Evolutionary conservation across 495 filamentous ascomycete genomes (phyloP).

Genomic region (Penicillium desertorum): DNA sequence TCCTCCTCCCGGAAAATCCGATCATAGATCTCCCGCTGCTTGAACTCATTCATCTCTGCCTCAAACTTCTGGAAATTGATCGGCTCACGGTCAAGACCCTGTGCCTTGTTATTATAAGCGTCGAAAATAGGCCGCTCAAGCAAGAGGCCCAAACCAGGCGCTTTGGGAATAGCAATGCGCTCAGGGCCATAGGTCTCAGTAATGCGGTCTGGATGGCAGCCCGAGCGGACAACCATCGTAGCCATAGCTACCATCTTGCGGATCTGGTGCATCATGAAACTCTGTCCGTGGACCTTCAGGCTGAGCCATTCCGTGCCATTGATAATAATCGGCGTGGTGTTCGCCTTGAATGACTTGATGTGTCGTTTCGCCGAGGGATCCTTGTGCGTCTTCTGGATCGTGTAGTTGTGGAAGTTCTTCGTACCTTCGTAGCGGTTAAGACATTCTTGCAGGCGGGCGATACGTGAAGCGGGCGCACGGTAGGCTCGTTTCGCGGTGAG

Average conservation of each 20-base stretch:
- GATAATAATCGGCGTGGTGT: constrained; percentile 72
- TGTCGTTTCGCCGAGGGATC: constrained; percentile 82
- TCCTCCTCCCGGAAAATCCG: constrained; percentile 89
- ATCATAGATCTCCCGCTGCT: constrained; percentile 88
- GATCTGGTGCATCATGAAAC: constrained; percentile 99
- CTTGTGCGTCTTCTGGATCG: constrained; percentile 73
- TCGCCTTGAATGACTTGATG: constrained; percentile 84
- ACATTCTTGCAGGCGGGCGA: constrained; percentile 67
- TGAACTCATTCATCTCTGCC: constrained; percentile 80
- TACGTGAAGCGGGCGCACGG: constrained; percentile 68
- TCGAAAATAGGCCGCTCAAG: constrained; percentile 90
- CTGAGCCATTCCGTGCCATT: constrained; percentile 92
- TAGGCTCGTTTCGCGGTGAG: constrained; percentile 75
- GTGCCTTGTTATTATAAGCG: constrained; percentile 67
- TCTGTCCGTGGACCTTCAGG: constrained; percentile 93
- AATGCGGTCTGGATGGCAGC: constrained; percentile 65
- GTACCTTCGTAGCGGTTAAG: constrained; percentile 76
- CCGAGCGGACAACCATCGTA: constrained; percentile 77
- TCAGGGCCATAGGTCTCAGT: constrained; percentile 62
- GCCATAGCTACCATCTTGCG: constrained; percentile 98
- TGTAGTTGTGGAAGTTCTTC: constrained; percentile 93
- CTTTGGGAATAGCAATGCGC: constrained; percentile 87
- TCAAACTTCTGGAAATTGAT: constrained; percentile 79
- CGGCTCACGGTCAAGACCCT: constrained; percentile 55
- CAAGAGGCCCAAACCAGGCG: constrained; percentile 81